Percentiles rank a stretch among this genome's conserved stretches.
Conservation (phyloP, 1,284 basidiomycete genomes). For the Leccinum pachyderme region DNA sequence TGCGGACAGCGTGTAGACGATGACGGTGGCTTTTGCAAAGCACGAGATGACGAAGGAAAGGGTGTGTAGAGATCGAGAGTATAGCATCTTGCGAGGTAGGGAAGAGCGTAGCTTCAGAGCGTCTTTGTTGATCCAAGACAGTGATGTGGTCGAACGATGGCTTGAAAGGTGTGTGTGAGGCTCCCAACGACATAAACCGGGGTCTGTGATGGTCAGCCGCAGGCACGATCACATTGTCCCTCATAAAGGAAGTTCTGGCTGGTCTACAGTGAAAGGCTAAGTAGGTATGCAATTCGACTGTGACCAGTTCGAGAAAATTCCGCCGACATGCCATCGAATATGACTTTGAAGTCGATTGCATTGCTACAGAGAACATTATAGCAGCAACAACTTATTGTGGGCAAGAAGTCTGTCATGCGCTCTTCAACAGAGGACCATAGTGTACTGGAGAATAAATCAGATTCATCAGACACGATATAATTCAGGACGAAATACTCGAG, state of each 20-base stretch:
- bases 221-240: conserved; percentile 4
- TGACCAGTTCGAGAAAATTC: neutral
- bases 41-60: conserved; percentile 17
- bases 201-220: conserved; percentile 1
- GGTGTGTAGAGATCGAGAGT: conserved; percentile 12
- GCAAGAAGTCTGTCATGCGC: too few species aligned
- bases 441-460: neutral
- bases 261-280: neutral
- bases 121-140: neutral
- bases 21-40: conserved; percentile 19
- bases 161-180: neutral
- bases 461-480: neutral
- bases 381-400: too few species aligned
- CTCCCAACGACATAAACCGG: conserved; percentile 3
- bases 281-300: neutral
- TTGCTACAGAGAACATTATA: neutral
- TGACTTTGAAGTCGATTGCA: neutral
- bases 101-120: conserved; percentile 1
- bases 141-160: neutral
- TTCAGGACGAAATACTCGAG: neutral
- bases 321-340: neutral
- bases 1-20: conserved; percentile 22
- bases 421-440: neutral
- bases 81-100: conserved; percentile 15
- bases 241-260: neutral